Evolutionary conservation across 2,329 filamentous ascomycete species (phyloP), one percentile per base, ranked within the genome.

Genomic region (Neoarthrinium moseri): DNA sequence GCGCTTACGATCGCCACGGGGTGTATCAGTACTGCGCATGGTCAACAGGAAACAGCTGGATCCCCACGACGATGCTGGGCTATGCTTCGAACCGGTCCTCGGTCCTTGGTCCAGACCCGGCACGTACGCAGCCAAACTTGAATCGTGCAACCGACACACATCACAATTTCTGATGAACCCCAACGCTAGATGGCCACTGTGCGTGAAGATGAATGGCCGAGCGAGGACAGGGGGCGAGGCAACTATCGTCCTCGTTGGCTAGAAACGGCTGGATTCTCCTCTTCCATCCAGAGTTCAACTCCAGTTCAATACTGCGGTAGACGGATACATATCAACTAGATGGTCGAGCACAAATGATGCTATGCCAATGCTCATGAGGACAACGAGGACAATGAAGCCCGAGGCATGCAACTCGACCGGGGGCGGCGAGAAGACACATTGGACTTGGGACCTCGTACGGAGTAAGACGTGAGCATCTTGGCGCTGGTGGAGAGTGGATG

Each of bases 81-180:
- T 23, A 34, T 34, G 41, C 39, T 42, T 32, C 39, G n/a, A 20
- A 10, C 17, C 37, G n/a, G n/a, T 11, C 12, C 27, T 17, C 7
- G 3, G 6, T 22, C 15, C 13, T 24, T 40, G 12, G n/a, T n/a
- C n/a, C n/a, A n/a, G 22, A 40, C 37, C 27, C 37, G 21, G 37
- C 37, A 40, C 15, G 12, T 20, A 17, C n/a, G 37, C 35, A 40
- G 22, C 22, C 40, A 22, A 35, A 34, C 40, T 43, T 34, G 40
- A 43, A 34, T 43, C 40, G 40, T 34, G 40, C 29, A 34, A 24
- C 34, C n/a, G 8, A 27, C 40, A 34, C 37, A 40, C 37, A 27
- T 10, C 17, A 11, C 10, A 35, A 13, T 8, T 35, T 13, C 32
- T 15, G 11, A 13, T n/a, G n/a, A n/a, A n/a, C n/a, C n/a, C n/a